phyloP scores from a whole-genome alignment of 305 asterid genomes.

The Coffea humblotiana region DNA sequence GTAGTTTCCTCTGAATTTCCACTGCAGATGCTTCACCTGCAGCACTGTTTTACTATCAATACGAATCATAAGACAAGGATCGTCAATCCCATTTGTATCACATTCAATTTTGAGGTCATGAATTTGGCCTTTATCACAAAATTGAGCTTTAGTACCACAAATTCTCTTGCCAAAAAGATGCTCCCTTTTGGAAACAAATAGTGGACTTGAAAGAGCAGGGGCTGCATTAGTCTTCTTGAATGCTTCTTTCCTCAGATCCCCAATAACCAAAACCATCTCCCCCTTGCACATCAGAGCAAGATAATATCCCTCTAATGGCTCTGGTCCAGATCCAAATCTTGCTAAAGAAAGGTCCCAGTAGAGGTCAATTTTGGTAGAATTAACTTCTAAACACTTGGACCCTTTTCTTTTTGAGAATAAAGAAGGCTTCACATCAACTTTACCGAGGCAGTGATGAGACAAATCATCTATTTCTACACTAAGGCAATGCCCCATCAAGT shows the following conservation, averaged over 20 bases:
- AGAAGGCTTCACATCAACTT: conserved; percentile 83
- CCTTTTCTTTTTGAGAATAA: conserved; percentile 82
- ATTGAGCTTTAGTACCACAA: conserved; percentile 63
- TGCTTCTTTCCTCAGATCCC: conserved; percentile 84
- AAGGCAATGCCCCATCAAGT: conserved; percentile 83
- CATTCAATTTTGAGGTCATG: conserved; percentile 81
- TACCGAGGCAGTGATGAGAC: conserved; percentile 65
- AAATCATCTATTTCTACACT: conserved; percentile 74
- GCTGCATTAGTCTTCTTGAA: conserved; percentile 65
- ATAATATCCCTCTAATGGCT: conserved; percentile 78
- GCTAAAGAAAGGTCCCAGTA: conserved; percentile 81
- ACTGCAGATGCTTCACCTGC: conserved; percentile 67
- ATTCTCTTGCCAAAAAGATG: conserved; percentile 73
- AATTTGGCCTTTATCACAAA: conserved; percentile 56
- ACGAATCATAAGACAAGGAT: conserved; percentile 58
- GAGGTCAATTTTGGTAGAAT: conserved; percentile 56
- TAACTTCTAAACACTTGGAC: conserved; percentile 52
- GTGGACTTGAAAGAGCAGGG: conserved; percentile 41
- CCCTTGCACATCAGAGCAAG: conserved; percentile 62
- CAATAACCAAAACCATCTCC: conserved; percentile 63
- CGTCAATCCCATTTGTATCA: conserved; percentile 39
- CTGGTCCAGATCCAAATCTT: conserved; percentile 83
- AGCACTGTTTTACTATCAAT: conserved; percentile 64
- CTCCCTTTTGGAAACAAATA: conserved; percentile 62
- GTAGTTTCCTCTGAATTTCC: conserved; percentile 84